Conservation (phyloP, 2,329 filamentous ascomycete species). For the Claviceps spartinae region DNA sequence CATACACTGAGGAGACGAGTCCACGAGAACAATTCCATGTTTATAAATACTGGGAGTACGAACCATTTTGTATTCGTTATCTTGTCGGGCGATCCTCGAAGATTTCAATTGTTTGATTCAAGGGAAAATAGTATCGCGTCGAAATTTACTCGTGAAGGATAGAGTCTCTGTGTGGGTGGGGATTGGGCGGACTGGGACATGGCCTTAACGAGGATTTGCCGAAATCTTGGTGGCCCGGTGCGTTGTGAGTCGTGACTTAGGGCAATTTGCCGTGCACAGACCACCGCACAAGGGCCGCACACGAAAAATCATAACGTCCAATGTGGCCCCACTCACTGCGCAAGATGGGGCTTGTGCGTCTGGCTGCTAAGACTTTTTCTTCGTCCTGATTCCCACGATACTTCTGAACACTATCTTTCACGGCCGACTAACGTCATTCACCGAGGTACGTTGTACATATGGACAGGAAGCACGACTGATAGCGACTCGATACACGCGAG, state of each 20-base stretch:
- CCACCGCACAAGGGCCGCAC: conserved; percentile 23
- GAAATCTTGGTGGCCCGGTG: conserved; percentile 17
- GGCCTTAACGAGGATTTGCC: conserved; percentile 22
- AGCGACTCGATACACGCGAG: conserved; percentile 22
- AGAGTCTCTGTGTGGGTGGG: conserved; percentile 16
- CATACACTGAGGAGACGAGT: not conserved
- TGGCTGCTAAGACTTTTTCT: conserved; percentile 3
- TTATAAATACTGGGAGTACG: conserved; percentile 17
- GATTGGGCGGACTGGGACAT: conserved; percentile 8
- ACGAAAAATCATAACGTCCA: conserved; percentile 11
- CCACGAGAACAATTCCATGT: not conserved
- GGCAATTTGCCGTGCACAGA: conserved; percentile 30
- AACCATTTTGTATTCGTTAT: conserved; percentile 46
- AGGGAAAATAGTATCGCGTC: conserved; percentile 12
- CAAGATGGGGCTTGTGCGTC: not conserved
- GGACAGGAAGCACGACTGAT: conserved; percentile 7
- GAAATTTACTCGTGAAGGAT: conserved; percentile 16
- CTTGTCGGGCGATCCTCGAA: conserved; percentile 57
- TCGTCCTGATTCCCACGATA: not conserved
- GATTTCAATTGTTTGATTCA: conserved; percentile 29
- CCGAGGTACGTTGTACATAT: conserved; percentile 31
- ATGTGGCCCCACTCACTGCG: conserved; percentile 2
- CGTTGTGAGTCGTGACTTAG: conserved; percentile 23
- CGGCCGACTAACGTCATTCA: conserved; percentile 3
- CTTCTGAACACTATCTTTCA: not conserved